These are phyloP conservation scores for Leucaena leucocephala DNA, from an alignment of 306 rosid species.

Conservation along the genomic window DNA sequence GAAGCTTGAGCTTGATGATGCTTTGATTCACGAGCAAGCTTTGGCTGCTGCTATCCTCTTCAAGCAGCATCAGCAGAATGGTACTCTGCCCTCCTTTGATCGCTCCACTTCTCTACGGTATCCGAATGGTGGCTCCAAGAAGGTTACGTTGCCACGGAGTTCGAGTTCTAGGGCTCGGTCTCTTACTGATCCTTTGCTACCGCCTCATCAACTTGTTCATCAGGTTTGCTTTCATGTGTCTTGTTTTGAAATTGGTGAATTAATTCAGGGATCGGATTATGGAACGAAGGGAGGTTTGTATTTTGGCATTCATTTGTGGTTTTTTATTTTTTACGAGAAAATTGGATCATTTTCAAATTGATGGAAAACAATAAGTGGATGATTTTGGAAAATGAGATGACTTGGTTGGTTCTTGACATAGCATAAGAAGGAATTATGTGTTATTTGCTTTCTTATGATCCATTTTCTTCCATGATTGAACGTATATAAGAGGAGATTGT, in stretches of 20 bases:
- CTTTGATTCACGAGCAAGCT: slow-evolving; percentile 56
- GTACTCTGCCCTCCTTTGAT: slow-evolving; percentile 58
- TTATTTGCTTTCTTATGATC: background rate
- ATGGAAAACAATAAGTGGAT: background rate
- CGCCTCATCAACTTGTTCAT: slow-evolving; percentile 67
- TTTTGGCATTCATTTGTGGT: background rate
- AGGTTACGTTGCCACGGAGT: slow-evolving; percentile 58
- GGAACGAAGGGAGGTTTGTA: background rate
- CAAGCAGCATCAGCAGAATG: slow-evolving; percentile 54
- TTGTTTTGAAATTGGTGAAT: background rate
- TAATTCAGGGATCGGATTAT: background rate
- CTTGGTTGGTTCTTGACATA: background rate
- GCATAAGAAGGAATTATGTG: background rate
- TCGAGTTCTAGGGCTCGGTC: slow-evolving; percentile 69
- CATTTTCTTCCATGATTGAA: background rate
- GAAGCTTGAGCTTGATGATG: slow-evolving; percentile 46
- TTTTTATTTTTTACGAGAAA: background rate
- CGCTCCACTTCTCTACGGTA: slow-evolving; percentile 63
- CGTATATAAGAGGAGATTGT: background rate
- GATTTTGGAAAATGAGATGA: background rate
- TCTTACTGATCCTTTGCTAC: slow-evolving; percentile 68
- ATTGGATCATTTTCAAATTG: background rate
- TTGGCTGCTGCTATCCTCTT: slow-evolving; percentile 72
- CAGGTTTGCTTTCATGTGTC: slow-evolving; percentile 41
- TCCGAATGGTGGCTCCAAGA: slow-evolving; percentile 55